phyloP scores from a whole-genome alignment of 129 eudicot genomes.

The Lactuca saligna region DNA sequence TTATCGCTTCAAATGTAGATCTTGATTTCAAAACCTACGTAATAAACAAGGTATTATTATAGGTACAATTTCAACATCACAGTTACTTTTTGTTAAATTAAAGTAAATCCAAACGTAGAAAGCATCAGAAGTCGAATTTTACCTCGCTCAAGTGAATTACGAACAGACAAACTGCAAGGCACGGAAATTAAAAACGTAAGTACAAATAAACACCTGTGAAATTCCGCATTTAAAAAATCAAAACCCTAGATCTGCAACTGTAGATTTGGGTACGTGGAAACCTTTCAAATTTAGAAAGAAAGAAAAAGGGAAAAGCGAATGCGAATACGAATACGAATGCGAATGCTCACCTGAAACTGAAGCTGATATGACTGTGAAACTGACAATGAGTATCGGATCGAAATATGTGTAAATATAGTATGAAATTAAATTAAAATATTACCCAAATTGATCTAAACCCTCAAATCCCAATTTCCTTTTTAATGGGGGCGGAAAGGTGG shows the following conservation, averaged over 20 bases:
- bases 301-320: conserved; percentile 1
- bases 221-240: conserved; percentile 1
- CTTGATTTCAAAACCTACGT: conserved; percentile 26
- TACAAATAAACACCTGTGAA: neutral
- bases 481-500: neutral
- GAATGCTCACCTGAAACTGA: neutral
- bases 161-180: conserved; percentile 1
- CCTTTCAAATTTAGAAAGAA: neutral
- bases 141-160: conserved; percentile 14
- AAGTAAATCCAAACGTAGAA: conserved; percentile 12
- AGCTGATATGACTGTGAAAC: neutral
- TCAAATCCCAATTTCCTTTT: neutral
- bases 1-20: neutral
- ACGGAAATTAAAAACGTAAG: conserved; percentile 4
- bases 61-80: neutral
- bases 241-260: conserved; percentile 26
- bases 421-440: neutral
- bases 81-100: neutral
- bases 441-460: neutral
- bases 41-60: neutral
- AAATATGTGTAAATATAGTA: neutral
- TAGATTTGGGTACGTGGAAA: neutral
- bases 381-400: neutral
- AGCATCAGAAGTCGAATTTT: neutral
- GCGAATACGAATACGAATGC: conserved; percentile 16